These are phyloP conservation scores for Pelargonium citronellum DNA, from an alignment of 441 rosid genomes.

Conservation along the genomic window DNA sequence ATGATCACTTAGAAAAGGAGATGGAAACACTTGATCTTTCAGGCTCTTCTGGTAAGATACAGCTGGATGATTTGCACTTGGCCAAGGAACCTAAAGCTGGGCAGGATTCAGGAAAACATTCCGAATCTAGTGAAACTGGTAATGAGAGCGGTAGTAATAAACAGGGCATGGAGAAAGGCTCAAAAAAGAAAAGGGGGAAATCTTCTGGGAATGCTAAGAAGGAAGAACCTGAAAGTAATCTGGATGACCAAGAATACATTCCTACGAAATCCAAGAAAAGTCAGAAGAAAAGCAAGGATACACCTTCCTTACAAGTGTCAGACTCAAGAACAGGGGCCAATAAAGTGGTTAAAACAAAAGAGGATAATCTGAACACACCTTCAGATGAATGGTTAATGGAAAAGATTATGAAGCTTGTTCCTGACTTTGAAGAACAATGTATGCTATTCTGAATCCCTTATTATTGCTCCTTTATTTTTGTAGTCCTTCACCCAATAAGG, in stretches of 20 bases:
- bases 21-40: slow-evolving; percentile 49
- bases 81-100: slow-evolving; percentile 42
- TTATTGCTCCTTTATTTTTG: slow-evolving; percentile 9
- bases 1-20: slow-evolving; percentile 73
- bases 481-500: slow-evolving; percentile 15
- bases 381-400: slow-evolving; percentile 73
- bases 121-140: slow-evolving; percentile 44
- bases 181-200: slow-evolving; percentile 83
- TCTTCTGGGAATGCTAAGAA: slow-evolving; percentile 45
- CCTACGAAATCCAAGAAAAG: slow-evolving; percentile 76
- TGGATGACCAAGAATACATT: slow-evolving; percentile 54
- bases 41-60: slow-evolving; percentile 33
- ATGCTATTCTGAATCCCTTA: slow-evolving; percentile 14
- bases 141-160: slow-evolving; percentile 35
- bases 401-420: slow-evolving; percentile 49
- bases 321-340: slow-evolving; percentile 58
- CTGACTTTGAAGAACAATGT: slow-evolving; percentile 92
- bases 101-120: slow-evolving; percentile 40
- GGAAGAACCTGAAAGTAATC: slow-evolving; percentile 39
- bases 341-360: slow-evolving; percentile 54
- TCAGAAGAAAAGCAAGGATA: slow-evolving; percentile 74
- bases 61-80: slow-evolving; percentile 31
- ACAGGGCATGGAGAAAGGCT: slow-evolving; percentile 50
- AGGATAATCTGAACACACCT: slow-evolving; percentile 51
- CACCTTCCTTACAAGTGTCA: slow-evolving; percentile 45